Conservation (phyloP, 1,284 basidiomycete species). For the Fistulinella cinereoalba region DNA sequence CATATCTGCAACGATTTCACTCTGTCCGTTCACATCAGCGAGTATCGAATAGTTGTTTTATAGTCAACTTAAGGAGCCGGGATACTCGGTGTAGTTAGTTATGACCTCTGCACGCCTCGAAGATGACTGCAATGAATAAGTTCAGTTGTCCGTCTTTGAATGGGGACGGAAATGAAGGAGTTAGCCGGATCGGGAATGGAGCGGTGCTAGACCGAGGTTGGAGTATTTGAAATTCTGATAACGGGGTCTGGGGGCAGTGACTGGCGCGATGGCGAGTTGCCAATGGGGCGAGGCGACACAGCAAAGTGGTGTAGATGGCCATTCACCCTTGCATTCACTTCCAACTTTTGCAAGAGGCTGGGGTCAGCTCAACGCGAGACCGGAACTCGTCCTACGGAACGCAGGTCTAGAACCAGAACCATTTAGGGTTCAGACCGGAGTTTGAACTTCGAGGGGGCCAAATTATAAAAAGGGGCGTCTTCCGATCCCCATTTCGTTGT, state of each 20-base stretch:
- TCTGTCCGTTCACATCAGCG: background rate
- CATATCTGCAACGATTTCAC: conserved; percentile 2
- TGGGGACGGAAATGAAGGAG: conserved; percentile 15
- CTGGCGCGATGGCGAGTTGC: conserved; percentile 10
- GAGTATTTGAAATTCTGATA: conserved; percentile 32
- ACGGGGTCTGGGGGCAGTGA: background rate
- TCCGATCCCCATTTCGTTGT: conserved; percentile 26
- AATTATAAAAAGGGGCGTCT: conserved; percentile 49
- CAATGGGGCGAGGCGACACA: background rate
- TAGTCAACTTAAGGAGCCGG: conserved; percentile 15
- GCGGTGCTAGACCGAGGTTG: conserved; percentile 3
- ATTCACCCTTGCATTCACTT: background rate
- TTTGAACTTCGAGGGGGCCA: conserved; percentile 39
- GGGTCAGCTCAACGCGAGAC: background rate
- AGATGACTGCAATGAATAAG: conserved; percentile 20
- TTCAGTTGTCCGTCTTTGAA: background rate
- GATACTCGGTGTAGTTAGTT: conserved; percentile 19
- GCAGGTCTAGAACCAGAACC: conserved; percentile 20
- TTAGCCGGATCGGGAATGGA: conserved; percentile 6
- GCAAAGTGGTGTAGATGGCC: background rate
- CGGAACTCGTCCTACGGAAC: conserved; percentile 4
- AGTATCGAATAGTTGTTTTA: conserved; percentile 25
- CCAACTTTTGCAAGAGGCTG: background rate
- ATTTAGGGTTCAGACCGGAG: conserved; percentile 45
- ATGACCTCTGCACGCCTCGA: conserved; percentile 21